These are phyloP conservation scores for Lanmaoa pseudosensibilis DNA, from an alignment of 768 basidiomycete species.

Conservation along the genomic window DNA sequence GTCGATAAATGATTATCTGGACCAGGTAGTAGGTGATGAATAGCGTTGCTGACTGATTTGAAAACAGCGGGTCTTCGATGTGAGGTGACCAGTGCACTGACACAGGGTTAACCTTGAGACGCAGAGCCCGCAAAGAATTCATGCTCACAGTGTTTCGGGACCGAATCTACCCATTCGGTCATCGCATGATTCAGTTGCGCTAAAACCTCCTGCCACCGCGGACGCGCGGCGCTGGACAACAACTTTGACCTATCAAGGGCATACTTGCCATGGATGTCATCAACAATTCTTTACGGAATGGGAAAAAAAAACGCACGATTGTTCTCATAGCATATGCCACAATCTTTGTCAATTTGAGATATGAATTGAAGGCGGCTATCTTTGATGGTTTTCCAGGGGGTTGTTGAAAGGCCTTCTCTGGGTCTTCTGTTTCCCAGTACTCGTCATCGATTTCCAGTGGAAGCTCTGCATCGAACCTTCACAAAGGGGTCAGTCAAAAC, in stretches of 20 bases:
- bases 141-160: constrained; percentile 65
- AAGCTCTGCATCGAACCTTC: constrained; percentile 80
- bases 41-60: constrained; percentile 58
- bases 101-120: background rate
- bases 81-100: constrained; percentile 62
- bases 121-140: background rate
- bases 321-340: constrained; percentile 68
- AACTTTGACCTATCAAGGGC: constrained; percentile 66
- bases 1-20: constrained; percentile 69
- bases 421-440: constrained; percentile 64
- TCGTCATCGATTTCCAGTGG: constrained; percentile 83
- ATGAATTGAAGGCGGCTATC: constrained; percentile 61
- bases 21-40: constrained; percentile 59
- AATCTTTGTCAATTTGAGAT: constrained; percentile 67
- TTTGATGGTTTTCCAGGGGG: constrained; percentile 58
- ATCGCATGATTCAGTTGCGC: constrained; percentile 68
- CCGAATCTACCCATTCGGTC: constrained; percentile 66
- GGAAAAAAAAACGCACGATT: constrained; percentile 46
- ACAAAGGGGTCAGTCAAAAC: constrained; percentile 9
- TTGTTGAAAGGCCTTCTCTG: constrained; percentile 60
- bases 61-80: constrained; percentile 46
- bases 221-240: constrained; percentile 49
- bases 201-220: constrained; percentile 59
- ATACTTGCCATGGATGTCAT: constrained; percentile 44
- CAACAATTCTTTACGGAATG: background rate